Evolutionary conservation across 2,329 filamentous ascomycete species (phyloP).

Genomic region (Emericellopsis atlantica): DNA sequence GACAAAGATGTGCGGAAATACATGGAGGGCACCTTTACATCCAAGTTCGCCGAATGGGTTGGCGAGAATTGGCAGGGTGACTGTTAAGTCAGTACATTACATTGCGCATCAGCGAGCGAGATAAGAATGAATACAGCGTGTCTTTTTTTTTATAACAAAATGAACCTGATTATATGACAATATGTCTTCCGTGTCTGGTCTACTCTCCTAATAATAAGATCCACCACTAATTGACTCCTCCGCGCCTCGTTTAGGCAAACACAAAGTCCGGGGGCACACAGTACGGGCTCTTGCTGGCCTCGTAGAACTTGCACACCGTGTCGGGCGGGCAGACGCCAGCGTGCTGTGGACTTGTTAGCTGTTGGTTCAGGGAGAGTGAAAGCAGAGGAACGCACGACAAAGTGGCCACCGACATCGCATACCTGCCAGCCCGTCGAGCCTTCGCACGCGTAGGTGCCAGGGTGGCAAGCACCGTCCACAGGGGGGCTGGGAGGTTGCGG

Average conservation of each 20-base stretch:
- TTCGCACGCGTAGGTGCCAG: background rate
- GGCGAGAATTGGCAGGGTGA: slow-evolving; percentile 41
- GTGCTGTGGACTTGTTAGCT: slow-evolving; percentile 7
- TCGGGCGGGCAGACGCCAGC: slow-evolving; percentile 20
- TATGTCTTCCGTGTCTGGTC: no score
- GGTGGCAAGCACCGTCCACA: no score
- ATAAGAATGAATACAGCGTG: no score
- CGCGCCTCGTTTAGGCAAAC: slow-evolving; percentile 5
- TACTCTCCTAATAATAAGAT: no score
- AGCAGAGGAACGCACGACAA: background rate
- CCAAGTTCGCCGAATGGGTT: slow-evolving; percentile 44
- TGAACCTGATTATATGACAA: no score
- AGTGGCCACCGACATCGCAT: background rate
- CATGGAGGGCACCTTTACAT: slow-evolving; percentile 40
- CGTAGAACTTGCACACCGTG: slow-evolving; percentile 22
- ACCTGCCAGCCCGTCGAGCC: background rate
- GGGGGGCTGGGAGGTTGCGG: no score
- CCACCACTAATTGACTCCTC: no score
- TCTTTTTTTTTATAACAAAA: no score
- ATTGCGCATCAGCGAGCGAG: no score
- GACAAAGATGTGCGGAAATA: slow-evolving; percentile 36
- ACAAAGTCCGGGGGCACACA: slow-evolving; percentile 19
- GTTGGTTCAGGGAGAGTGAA: no score
- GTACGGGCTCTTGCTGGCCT: slow-evolving; percentile 21
- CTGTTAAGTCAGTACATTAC: slow-evolving; percentile 18